A percentile compares a stretch with the other conserved stretches of the same genome.
Evolutionary conservation across 2,329 filamentous ascomycete species (phyloP).

Genomic region (Arthrobotrys entomopaga): DNA sequence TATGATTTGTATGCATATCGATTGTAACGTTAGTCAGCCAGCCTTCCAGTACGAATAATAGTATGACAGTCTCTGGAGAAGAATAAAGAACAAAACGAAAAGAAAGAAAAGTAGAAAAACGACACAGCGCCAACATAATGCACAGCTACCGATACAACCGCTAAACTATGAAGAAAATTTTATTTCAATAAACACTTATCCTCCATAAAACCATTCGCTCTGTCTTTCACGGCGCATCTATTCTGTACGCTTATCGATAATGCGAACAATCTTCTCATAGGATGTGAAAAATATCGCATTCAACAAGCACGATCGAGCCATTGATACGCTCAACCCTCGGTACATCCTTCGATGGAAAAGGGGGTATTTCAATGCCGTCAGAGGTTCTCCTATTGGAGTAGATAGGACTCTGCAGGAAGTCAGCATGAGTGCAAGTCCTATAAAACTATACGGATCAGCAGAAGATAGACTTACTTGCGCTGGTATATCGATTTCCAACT

Average conservation of each 20-base stretch:
- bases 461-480: constrained; percentile 62
- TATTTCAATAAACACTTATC: neutral
- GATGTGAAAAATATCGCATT: constrained; percentile 91
- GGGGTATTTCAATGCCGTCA: constrained; percentile 72
- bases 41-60: neutral
- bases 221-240: constrained; percentile 8
- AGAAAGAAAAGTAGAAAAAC: constrained; percentile 6
- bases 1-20: neutral
- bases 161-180: constrained; percentile 5
- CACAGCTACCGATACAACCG: constrained; percentile 5
- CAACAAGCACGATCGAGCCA: constrained; percentile 81
- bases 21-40: constrained; percentile 6
- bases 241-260: constrained; percentile 54
- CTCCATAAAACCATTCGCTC: too few species aligned
- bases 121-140: constrained; percentile 33
- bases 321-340: constrained; percentile 82
- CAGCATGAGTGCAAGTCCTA: neutral
- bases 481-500: constrained; percentile 70
- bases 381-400: constrained; percentile 43
- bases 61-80: neutral
- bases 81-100: neutral
- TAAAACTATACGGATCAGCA: neutral
- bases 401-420: constrained; percentile 56
- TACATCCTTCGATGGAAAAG: constrained; percentile 84
- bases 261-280: constrained; percentile 79